phyloP scores from a whole-genome alignment of 1,284 basidiomycete species.

The Rhodotorula sp. region DNA sequence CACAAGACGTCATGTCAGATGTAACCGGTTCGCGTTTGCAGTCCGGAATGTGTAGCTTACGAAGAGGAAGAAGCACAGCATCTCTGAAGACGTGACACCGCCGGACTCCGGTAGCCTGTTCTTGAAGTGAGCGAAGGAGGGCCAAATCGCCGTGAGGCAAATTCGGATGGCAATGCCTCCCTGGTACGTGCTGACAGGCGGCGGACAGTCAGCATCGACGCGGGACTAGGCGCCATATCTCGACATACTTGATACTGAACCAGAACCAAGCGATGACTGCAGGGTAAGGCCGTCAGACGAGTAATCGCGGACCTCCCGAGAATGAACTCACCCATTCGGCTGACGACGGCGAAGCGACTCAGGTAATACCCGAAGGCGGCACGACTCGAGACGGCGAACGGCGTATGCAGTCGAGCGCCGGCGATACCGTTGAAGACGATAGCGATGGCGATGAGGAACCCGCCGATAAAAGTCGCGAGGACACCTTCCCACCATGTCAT shows the following conservation, averaged over 20 bases:
- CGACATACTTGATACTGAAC: slow-evolving; percentile 50
- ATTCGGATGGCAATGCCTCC: slow-evolving; percentile 26
- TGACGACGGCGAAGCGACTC: slow-evolving; percentile 60
- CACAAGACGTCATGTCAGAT: slow-evolving; percentile 16
- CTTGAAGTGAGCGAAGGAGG: slow-evolving; percentile 37
- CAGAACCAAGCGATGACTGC: slow-evolving; percentile 31
- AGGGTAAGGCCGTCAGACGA: too few relatives aligned
- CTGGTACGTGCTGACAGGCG: slow-evolving; percentile 6
- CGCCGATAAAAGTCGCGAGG: slow-evolving; percentile 25
- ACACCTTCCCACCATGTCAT: slow-evolving; percentile 29
- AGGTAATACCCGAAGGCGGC: slow-evolving; percentile 78
- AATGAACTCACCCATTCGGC: neutral
- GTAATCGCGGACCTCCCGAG: too few relatives aligned
- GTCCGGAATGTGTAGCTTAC: slow-evolving; percentile 44
- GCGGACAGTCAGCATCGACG: slow-evolving; percentile 31
- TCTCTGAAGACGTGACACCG: slow-evolving; percentile 49
- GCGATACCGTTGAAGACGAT: slow-evolving; percentile 36
- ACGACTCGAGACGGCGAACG: slow-evolving; percentile 68
- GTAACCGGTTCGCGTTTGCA: neutral
- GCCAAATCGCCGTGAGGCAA: slow-evolving; percentile 43
- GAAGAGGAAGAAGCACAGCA: slow-evolving; percentile 75
- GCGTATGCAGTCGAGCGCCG: slow-evolving; percentile 22
- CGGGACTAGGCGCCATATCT: slow-evolving; percentile 51
- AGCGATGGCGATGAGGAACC: slow-evolving; percentile 39
- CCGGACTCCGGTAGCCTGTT: slow-evolving; percentile 27